Base-by-base conservation (phyloP, 176 grass and related monocot species). In the Poa annua region DNA sequence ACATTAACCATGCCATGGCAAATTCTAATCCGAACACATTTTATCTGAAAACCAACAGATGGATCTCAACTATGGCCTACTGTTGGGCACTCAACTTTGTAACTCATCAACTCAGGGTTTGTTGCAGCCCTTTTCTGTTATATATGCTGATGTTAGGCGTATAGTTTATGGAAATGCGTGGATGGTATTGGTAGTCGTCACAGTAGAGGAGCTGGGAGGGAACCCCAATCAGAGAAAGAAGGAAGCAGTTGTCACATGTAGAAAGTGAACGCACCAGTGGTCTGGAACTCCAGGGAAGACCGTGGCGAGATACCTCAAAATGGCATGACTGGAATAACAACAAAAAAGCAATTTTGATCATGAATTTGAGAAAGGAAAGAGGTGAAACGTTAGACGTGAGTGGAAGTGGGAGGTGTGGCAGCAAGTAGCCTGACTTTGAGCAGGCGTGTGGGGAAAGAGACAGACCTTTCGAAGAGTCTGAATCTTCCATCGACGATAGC, bases 401-500 rank as follows among this genome's bases (percentile, higher is more conserved):
- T 29, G 29, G 29, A 29, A 29, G 36, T 76, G 19, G 29, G 62
- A 66, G 19, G 72, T 54, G 32, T 44, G 38, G n/a, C 44, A 12
- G 44, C 44, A 45, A 45, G 44, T 45, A 45, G 44, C 3, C 45
- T 48, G 45, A 48, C 45, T 48, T 48, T 48, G 45, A 48, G 13
- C 12, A 48, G 0, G 12, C 3, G 3, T 48, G 4, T 4, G 3
- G 12, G 12, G 11, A 47, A 47, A 13, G 1, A 47, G 44, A 47
- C 8, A 47, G 1, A 94, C 94, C 92, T 97, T 79, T 97, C 95
- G 84, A 85, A 97, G 32, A 97, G 87, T 69, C 89, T 97, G 84
- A 89, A 97, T 80, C 90, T 92, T 76, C 92, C 95, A 80, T 97
- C 95, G 24, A 89, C 50, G 63, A 97, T 91, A 22, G 92, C 88